Percentiles rank a stretch among this genome's conserved stretches.
These are phyloP conservation scores for Phalaenopsis hybrid DNA, from an alignment of 116 monocot species.

Conservation along the genomic window DNA sequence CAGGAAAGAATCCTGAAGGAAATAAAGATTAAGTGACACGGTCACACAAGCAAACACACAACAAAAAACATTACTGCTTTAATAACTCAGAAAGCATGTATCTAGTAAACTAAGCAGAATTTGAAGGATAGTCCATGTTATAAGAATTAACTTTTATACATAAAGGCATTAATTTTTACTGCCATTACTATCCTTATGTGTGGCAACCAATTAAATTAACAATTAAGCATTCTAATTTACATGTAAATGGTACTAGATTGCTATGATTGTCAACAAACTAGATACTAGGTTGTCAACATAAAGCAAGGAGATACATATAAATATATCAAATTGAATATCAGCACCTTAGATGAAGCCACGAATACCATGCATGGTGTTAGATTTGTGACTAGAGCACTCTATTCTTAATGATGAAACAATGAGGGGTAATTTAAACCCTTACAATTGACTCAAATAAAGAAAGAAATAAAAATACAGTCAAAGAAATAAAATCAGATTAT, in stretches of 20 bases:
- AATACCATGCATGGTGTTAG: not conserved
- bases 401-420: too few relatives aligned
- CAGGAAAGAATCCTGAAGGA: slow-evolving; percentile 82
- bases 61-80: not conserved
- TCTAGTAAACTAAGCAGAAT: not conserved
- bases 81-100: not conserved
- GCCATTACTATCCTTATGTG: not conserved
- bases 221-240: not conserved
- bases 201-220: not conserved
- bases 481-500: too few relatives aligned
- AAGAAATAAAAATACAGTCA: too few relatives aligned
- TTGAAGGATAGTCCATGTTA: not conserved
- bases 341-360: not conserved
- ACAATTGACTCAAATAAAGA: too few relatives aligned
- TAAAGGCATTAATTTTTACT: not conserved
- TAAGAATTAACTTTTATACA: not conserved
- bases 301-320: not conserved
- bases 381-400: not conserved
- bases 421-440: too few relatives aligned
- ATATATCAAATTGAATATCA: not conserved
- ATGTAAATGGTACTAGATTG: not conserved
- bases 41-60: not conserved
- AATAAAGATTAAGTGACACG: not conserved
- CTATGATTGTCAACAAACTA: not conserved
- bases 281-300: not conserved